Base-by-base conservation (phyloP, 73 alveolate genomes). In the Paramecium bursaria region DNA sequence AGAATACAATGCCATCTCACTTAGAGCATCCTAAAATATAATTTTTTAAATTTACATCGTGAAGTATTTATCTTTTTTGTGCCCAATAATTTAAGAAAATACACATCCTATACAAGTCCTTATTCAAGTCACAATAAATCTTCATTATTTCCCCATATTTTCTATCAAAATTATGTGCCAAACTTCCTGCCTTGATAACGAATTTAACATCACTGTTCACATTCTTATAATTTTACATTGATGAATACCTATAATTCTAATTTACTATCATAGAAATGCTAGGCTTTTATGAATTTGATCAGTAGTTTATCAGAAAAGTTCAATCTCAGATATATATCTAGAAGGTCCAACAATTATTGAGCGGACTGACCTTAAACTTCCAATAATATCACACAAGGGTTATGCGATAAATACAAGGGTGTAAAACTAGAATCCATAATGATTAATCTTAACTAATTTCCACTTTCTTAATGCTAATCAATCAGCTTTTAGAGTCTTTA, bases 51-150 rank as follows among this genome's bases (percentile, higher is more conserved):
- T 39, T 39, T 39, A 39, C 49, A 39, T 67, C 82, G 33, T 57
- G 60, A 4, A 67, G 44, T 1, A 67, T 35, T 11, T 57, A 53
- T 67, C 82, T 67, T 39, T 67, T 14, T 39, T 35, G 11, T 35
- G 82, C 82, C 82, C 82, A 67, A 67, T 67, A 67, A 19, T 67
- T 67, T 21, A 67, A 27, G 39, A 67, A 67, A 25, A 57, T 15
- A 67, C 82, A 67, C 21, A 67, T 17, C n/a, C 44, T 67, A 2
- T 67, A 39, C 7, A 67, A 42, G 33, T 67, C 82, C 5, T 42
- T 35, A 15, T 67, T 67, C 10, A 67, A 39, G 33, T 31, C 17
- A 39, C 60, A 33, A 67, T 67, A 67, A 3, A 17, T 47, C 19
- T 42, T 67, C 27, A 67, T 67, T 10, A 67, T 42, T 35, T 42